These are phyloP conservation scores for Chaetomium strumarium DNA, from an alignment of 2,329 filamentous ascomycete species.

Conservation along the genomic window DNA sequence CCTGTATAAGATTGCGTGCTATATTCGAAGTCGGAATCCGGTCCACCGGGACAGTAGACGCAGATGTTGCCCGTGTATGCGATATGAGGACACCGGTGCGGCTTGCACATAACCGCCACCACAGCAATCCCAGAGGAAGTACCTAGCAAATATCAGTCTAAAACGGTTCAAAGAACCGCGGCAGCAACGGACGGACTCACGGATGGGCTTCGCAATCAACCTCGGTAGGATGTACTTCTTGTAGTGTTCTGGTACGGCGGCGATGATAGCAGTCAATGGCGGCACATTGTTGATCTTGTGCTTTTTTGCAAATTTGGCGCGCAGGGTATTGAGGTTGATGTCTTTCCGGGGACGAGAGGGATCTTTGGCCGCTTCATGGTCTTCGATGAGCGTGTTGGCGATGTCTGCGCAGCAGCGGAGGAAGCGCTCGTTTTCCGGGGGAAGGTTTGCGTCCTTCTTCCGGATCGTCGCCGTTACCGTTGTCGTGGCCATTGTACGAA, in stretches of 20 bases:
- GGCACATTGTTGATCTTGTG: conserved; percentile 83
- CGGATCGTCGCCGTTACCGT: conserved; percentile 59
- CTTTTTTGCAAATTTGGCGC: conserved; percentile 86
- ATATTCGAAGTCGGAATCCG: conserved; percentile 98
- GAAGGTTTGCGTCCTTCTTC: conserved; percentile 66
- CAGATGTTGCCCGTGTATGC: conserved; percentile 98
- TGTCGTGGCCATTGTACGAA: conserved; percentile 28
- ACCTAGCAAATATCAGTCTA: conserved; percentile 39
- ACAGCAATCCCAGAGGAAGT: conserved; percentile 97
- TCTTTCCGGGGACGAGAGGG: conserved; percentile 69
- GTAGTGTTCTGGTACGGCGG: conserved; percentile 97
- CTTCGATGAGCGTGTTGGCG: conserved; percentile 86
- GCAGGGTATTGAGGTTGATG: conserved; percentile 85
- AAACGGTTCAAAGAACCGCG: not conserved
- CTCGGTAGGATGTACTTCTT: conserved; percentile 98
- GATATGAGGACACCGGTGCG: conserved; percentile 94
- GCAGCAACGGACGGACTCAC: conserved; percentile 41
- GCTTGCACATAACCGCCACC: conserved; percentile 99
- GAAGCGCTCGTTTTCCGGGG: conserved; percentile 91
- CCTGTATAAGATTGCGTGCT: conserved; percentile 98
- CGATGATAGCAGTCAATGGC: conserved; percentile 92
- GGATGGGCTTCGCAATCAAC: conserved; percentile 92
- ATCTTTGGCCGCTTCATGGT: conserved; percentile 78
- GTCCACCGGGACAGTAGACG: conserved; percentile 95
- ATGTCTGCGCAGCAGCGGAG: conserved; percentile 94